These are phyloP conservation scores for Neospora caninum DNA, from an alignment of 169 alveolate genomes.

Conservation along the genomic window DNA sequence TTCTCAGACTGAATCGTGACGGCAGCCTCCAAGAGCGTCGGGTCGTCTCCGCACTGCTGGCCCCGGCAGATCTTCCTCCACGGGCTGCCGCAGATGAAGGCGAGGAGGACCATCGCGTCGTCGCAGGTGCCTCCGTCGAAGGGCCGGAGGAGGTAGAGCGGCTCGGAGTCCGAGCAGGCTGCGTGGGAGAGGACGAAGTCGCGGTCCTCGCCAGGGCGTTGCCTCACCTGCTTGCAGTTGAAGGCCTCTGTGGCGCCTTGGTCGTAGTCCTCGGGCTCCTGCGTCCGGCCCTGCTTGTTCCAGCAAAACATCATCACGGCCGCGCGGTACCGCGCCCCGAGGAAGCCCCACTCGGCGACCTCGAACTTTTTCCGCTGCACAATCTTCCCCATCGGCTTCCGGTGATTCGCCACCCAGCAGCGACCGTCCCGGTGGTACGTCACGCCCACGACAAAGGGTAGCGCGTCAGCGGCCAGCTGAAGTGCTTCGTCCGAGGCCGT, in stretches of 20 bases:
- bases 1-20: neutral
- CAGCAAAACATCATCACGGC: constrained; percentile 30
- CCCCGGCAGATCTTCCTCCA: neutral
- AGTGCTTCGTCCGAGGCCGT: neutral
- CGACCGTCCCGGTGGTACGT: constrained; percentile 9
- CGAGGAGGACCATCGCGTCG: constrained; percentile 30
- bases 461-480: neutral
- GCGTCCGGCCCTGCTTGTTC: neutral
- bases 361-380: constrained; percentile 7
- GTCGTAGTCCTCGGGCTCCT: constrained; percentile 31
- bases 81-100: constrained; percentile 16
- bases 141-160: neutral
- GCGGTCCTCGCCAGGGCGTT: neutral
- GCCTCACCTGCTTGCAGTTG: neutral
- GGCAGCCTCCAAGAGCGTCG: neutral
- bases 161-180: neutral
- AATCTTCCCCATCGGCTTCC: constrained; percentile 19
- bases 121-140: neutral
- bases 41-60: neutral
- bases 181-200: neutral
- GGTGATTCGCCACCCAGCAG: constrained; percentile 1
- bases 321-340: constrained; percentile 10
- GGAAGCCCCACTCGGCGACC: neutral
- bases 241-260: constrained; percentile 7
- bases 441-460: constrained; percentile 5